These are phyloP conservation scores for Lagenidium sp. DNA, from an alignment of 352 stramenopile species.

Conservation along the genomic window DNA sequence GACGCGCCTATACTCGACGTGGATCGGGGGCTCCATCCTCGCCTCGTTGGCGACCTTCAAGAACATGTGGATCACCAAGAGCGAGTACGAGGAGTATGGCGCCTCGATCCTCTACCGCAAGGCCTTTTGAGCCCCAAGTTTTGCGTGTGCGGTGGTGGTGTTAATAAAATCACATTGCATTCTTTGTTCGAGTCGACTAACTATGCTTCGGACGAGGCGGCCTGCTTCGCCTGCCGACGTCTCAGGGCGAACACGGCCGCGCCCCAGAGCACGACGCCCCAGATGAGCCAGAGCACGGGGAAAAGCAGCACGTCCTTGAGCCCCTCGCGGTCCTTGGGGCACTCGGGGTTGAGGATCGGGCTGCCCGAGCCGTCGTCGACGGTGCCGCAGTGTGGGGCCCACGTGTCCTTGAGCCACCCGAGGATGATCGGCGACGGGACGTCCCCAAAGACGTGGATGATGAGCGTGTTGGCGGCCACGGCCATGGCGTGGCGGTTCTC, in stretches of 20 bases:
- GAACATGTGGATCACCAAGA: constrained; percentile 99
- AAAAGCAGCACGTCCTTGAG: constrained; percentile 71
- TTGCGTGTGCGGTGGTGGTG: background rate
- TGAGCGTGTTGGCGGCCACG: constrained; percentile 85
- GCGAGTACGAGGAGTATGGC: constrained; percentile 97
- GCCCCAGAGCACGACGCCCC: constrained; percentile 63
- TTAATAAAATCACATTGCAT: no score
- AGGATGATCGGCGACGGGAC: constrained; percentile 92
- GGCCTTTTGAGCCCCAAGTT: constrained; percentile 45
- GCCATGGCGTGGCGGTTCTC: constrained; percentile 82
- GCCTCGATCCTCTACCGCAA: constrained; percentile 96
- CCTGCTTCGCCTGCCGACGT: constrained; percentile 1
- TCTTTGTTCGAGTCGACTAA: no score
- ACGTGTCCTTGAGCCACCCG: constrained; percentile 88
- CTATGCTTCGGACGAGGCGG: no score
- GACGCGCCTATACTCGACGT: constrained; percentile 93
- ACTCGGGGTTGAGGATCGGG: constrained; percentile 55
- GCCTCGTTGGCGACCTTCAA: constrained; percentile 97
- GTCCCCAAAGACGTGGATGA: constrained; percentile 92
- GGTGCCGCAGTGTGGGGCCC: constrained; percentile 84
- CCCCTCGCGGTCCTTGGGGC: constrained; percentile 39
- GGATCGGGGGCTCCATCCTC: constrained; percentile 97
- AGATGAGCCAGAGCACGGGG: constrained; percentile 60
- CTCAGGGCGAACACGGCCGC: constrained; percentile 27
- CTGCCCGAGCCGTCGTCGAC: constrained; percentile 53